Conservation (phyloP, 305 asterid genomes). For the Salvia sclarea region DNA sequence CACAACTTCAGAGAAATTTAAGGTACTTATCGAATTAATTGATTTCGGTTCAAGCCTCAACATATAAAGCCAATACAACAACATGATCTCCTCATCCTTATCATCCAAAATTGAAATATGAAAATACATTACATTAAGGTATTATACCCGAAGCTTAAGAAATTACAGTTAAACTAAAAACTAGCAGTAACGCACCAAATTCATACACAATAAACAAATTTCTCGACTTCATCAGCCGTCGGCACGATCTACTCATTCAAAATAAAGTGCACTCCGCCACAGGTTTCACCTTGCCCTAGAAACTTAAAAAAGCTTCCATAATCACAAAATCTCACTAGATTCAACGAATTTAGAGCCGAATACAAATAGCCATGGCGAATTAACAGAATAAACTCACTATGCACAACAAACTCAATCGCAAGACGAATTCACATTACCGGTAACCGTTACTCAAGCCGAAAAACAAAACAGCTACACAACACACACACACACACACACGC, state of each 20-base stretch:
- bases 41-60: not conserved
- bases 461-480: constrained; percentile 9
- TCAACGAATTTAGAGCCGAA: not conserved
- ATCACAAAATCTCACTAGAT: constrained; percentile 24
- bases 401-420: constrained; percentile 21
- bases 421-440: constrained; percentile 17
- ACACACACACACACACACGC: constrained; percentile 19
- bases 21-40: constrained; percentile 2
- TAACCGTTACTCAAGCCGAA: constrained; percentile 8
- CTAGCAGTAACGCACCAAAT: not conserved
- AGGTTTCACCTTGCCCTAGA: not conserved
- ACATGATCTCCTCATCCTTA: not conserved
- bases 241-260: constrained; percentile 34
- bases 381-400: constrained; percentile 11
- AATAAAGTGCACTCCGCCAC: constrained; percentile 21
- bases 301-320: constrained; percentile 9
- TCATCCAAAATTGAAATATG: constrained; percentile 6
- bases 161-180: not conserved
- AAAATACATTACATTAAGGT: not conserved
- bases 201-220: not conserved
- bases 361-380: constrained; percentile 8
- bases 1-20: not conserved
- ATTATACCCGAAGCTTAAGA: not conserved
- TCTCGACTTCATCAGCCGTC: constrained; percentile 15
- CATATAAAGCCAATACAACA: not conserved